A percentile compares a stretch with the other conserved stretches of the same genome.
Evolutionary conservation across 2,329 filamentous ascomycete genomes (phyloP).

Genomic region (Aspergillus floridensis): DNA sequence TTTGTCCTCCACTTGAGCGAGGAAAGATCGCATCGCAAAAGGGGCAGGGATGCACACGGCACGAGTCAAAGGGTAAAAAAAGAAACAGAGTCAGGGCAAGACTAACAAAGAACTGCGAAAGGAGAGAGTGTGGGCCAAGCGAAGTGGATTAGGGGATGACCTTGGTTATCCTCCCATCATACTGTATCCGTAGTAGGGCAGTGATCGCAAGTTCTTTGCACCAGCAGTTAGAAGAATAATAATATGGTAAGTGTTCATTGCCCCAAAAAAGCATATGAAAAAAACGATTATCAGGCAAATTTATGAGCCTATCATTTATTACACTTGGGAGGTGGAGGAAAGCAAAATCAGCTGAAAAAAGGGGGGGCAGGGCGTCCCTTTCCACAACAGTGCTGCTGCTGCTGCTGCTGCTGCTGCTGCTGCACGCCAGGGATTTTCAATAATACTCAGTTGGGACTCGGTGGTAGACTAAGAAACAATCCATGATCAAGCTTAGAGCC

Average conservation of each 20-base stretch:
- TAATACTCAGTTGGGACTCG: background rate
- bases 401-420: background rate
- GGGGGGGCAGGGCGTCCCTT: slow-evolving; percentile 1
- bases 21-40: background rate
- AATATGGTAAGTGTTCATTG: background rate
- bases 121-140: background rate
- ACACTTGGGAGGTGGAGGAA: no score
- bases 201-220: background rate
- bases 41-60: background rate
- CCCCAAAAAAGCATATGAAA: slow-evolving; percentile 1
- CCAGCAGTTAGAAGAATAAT: background rate
- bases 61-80: background rate
- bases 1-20: background rate
- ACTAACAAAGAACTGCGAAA: background rate
- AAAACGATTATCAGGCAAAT: background rate
- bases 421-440: background rate
- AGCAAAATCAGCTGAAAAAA: background rate
- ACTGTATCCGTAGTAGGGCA: background rate
- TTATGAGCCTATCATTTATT: no score
- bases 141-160: background rate
- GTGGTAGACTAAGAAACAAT: background rate
- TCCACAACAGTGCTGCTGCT: background rate
- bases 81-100: background rate
- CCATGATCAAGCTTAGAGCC: background rate
- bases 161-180: background rate